These are phyloP conservation scores for Stramenopiles sp. DNA, from an alignment of 352 stramenopile species.

Conservation along the genomic window DNA sequence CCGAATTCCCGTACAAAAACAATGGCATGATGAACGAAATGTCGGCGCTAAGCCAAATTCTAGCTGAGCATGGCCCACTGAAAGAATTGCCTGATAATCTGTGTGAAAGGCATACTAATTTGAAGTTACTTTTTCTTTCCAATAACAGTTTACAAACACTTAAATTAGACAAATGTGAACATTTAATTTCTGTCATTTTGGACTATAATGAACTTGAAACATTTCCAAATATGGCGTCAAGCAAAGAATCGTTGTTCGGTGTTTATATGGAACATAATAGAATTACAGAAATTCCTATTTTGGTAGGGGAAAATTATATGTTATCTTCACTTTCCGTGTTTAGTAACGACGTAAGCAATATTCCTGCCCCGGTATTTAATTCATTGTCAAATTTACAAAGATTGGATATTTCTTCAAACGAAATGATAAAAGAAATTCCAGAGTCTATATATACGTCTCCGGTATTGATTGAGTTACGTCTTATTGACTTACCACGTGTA, in stretches of 20 bases:
- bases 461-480: neutral
- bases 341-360: neutral
- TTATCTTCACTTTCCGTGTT: neutral
- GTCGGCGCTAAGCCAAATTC: neutral
- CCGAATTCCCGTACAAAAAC: neutral
- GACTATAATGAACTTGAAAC: neutral
- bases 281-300: neutral
- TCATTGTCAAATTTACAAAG: neutral
- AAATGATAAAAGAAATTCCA: neutral
- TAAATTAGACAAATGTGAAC: neutral
- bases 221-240: neutral
- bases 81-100: neutral
- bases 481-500: neutral
- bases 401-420: neutral
- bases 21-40: neutral
- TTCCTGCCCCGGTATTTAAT: neutral
- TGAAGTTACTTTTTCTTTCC: neutral
- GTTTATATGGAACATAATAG: neutral
- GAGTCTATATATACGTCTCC: neutral
- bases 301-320: neutral
- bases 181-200: neutral
- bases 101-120: neutral
- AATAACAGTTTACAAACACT: neutral
- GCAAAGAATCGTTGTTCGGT: neutral
- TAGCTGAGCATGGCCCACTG: neutral